These are phyloP conservation scores for Atkinsonella texensis DNA, from an alignment of 2,329 filamentous ascomycete genomes.

Conservation along the genomic window DNA sequence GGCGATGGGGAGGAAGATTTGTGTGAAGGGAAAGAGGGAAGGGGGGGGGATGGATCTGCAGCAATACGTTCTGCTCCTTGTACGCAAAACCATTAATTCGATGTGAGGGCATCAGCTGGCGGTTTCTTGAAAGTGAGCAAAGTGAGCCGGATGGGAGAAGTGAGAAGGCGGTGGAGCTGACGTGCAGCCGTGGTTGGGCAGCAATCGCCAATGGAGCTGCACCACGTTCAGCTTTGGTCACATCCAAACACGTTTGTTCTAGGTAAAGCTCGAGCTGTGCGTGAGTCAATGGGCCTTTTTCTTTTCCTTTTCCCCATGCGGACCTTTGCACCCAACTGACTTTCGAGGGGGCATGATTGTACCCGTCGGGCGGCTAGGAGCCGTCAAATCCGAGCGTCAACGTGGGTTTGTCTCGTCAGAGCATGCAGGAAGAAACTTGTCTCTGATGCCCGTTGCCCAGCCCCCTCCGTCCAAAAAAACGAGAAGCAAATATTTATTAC, in stretches of 20 bases:
- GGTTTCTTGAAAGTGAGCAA: too few relatives aligned
- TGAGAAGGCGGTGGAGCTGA: neutral
- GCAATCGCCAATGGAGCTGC: conserved; percentile 3
- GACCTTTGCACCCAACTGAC: neutral
- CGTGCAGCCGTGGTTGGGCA: neutral
- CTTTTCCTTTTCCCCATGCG: too few relatives aligned
- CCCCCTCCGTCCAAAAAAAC: too few relatives aligned
- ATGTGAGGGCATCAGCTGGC: too few relatives aligned
- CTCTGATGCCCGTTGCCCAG: too few relatives aligned
- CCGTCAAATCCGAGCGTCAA: neutral
- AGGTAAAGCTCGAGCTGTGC: neutral
- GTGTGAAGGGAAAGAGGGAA: too few relatives aligned
- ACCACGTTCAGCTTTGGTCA: conserved; percentile 1
- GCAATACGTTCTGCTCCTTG: too few relatives aligned
- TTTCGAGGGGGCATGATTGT: neutral
- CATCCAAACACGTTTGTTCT: neutral
- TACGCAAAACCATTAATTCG: too few relatives aligned
- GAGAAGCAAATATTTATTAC: too few relatives aligned
- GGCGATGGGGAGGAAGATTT: neutral
- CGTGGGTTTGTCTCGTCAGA: neutral
- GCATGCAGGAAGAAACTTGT: neutral
- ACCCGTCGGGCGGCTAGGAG: neutral
- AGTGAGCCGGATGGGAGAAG: neutral
- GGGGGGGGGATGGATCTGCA: too few relatives aligned
- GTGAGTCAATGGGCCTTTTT: neutral